Conservation (phyloP, 331 rosid species). For the Rosa hybrid region DNA sequence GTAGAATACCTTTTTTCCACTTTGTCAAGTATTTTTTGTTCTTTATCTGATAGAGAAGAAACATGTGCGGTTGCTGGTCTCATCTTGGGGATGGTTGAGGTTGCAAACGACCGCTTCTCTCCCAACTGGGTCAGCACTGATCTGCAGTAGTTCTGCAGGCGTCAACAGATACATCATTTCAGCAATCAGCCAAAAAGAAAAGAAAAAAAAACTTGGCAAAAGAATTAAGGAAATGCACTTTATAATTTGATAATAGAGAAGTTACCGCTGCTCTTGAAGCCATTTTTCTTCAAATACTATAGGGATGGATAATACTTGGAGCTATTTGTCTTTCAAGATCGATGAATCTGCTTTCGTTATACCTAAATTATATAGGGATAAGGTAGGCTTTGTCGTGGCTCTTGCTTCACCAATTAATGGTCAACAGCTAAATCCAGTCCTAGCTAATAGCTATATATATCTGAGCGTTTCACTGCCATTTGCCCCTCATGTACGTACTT, state of each 20-base stretch:
- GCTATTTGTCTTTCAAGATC: neutral
- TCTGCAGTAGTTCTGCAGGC: conserved; percentile 32
- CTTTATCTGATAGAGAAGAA: conserved; percentile 16
- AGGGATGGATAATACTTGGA: neutral
- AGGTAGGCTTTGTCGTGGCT: neutral
- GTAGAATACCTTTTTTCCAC: neutral
- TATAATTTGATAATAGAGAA: neutral
- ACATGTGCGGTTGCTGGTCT: conserved; percentile 11
- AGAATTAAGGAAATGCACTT: neutral
- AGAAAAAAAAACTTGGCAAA: too few species aligned
- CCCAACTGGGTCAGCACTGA: conserved; percentile 27
- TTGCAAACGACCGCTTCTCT: conserved; percentile 28
- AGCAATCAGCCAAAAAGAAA: neutral
- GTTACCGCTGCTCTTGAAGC: conserved; percentile 11
- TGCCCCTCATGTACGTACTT: neutral
- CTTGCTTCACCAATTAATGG: neutral
- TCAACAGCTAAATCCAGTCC: neutral
- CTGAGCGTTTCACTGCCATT: neutral
- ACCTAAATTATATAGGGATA: neutral
- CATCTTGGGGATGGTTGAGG: conserved; percentile 21
- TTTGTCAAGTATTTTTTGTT: neutral
- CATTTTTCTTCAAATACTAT: neutral
- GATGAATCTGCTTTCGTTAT: neutral
- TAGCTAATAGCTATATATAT: neutral
- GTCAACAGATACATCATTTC: neutral